Percentiles rank a stretch among this genome's conserved stretches.
Evolutionary conservation across 306 rosid genomes (phyloP).

Genomic region (Cyclanthera cordifolia): DNA sequence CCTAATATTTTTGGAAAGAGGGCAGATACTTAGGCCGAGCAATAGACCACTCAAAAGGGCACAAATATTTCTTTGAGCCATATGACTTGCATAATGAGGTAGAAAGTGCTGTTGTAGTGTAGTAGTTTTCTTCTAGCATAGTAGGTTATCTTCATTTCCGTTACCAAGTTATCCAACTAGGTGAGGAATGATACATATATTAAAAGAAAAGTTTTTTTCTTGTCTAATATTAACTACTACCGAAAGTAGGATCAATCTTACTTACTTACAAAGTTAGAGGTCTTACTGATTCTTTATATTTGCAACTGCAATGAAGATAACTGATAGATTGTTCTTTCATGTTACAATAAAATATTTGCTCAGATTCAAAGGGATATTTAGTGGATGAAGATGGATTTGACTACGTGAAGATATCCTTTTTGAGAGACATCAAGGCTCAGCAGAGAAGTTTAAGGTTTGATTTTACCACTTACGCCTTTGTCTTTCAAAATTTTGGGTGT

Average conservation of each 20-base stretch:
- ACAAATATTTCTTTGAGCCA: conserved; percentile 8
- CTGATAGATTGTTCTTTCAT: not conserved
- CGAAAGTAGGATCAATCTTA: not conserved
- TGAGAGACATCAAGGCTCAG: conserved; percentile 86
- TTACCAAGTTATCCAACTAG: conserved; percentile 4
- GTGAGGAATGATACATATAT: not conserved
- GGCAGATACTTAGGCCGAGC: no score
- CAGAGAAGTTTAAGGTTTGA: conserved; percentile 82
- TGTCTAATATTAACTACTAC: not conserved
- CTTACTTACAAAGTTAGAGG: not conserved
- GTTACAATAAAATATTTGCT: conserved; percentile 14
- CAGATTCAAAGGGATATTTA: conserved; percentile 93
- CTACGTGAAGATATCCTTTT: conserved; percentile 69
- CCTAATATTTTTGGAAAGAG: no score
- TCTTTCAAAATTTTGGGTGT: conserved; percentile 8
- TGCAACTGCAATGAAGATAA: not conserved
- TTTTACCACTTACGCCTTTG: conserved; percentile 12
- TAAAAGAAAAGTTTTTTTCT: not conserved
- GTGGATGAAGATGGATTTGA: conserved; percentile 98
- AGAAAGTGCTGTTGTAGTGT: conserved; percentile 6
- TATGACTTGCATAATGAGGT: conserved; percentile 20
- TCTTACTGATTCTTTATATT: conserved; percentile 9
- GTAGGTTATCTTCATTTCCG: conserved; percentile 8
- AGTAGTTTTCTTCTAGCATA: not conserved
- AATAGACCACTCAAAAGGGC: no score